Evolutionary conservation across 306 rosid species (phyloP).

Genomic region (Lablab purpureus): DNA sequence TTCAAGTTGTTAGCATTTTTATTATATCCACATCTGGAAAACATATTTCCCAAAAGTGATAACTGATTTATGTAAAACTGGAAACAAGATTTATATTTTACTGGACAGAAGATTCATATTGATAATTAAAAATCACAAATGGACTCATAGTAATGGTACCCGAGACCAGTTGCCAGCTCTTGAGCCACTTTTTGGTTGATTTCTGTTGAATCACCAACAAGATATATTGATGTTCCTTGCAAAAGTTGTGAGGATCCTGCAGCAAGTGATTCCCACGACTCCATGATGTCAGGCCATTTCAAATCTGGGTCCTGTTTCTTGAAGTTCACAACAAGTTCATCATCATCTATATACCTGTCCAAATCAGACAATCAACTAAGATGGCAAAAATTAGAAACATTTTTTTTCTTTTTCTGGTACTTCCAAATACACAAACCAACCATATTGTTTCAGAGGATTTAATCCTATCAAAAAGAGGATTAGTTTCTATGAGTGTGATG

Average conservation of each 20-base stretch:
- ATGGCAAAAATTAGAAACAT: constrained; percentile 20
- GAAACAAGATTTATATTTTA: constrained; percentile 16
- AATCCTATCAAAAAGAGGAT: constrained; percentile 76
- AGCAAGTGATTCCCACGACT: constrained; percentile 91
- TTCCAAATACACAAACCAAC: constrained; percentile 66
- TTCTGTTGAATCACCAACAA: constrained; percentile 84
- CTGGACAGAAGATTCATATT: not conserved
- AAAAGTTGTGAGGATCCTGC: constrained; percentile 78
- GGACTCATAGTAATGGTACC: constrained; percentile 59
- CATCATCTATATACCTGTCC: constrained; percentile 89
- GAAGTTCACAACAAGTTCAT: constrained; percentile 78
- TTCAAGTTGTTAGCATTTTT: constrained; percentile 9
- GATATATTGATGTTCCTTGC: constrained; percentile 84
- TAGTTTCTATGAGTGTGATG: constrained; percentile 73
- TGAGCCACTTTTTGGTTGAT: constrained; percentile 86
- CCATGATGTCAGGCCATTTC: constrained; percentile 90
- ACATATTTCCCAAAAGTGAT: not conserved
- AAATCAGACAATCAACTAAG: constrained; percentile 42
- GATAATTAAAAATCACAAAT: constrained; percentile 32
- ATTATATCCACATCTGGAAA: constrained; percentile 15
- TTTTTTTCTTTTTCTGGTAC: not conserved
- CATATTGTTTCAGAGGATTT: constrained; percentile 95
- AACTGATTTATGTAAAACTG: constrained; percentile 1
- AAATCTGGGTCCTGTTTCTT: constrained; percentile 90
- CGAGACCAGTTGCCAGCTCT: constrained; percentile 89